Evolutionary conservation across 352 stramenopile genomes (phyloP).

Genomic region (Pythium aquatile): DNA sequence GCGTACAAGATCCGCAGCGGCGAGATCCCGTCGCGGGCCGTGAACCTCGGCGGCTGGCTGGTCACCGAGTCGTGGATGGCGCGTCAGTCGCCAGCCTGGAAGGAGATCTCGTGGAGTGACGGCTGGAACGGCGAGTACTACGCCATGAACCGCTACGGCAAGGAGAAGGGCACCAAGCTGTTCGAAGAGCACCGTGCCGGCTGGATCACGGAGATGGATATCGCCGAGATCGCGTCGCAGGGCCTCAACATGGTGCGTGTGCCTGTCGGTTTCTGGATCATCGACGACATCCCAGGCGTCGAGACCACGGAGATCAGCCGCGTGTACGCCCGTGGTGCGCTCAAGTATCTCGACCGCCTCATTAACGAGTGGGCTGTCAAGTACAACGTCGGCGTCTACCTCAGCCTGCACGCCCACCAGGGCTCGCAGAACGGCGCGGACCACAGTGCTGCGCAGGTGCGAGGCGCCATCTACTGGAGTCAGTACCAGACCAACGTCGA

Average conservation of each 20-base stretch:
- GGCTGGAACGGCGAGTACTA: slow-evolving; percentile 22
- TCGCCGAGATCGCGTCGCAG: slow-evolving; percentile 21
- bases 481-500: slow-evolving; percentile 22
- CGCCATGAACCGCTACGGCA: not conserved
- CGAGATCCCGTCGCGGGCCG: slow-evolving; percentile 28
- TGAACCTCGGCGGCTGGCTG: slow-evolving; percentile 57
- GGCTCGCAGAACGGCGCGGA: slow-evolving; percentile 61
- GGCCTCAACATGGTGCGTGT: slow-evolving; percentile 35
- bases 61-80: slow-evolving; percentile 53
- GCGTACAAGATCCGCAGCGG: slow-evolving; percentile 27
- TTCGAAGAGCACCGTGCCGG: not conserved
- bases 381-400: slow-evolving; percentile 53
- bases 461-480: slow-evolving; percentile 26
- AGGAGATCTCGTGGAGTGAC: slow-evolving; percentile 39
- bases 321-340: slow-evolving; percentile 26
- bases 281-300: slow-evolving; percentile 20
- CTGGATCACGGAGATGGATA: slow-evolving; percentile 40
- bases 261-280: slow-evolving; percentile 62
- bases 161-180: not conserved
- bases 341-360: slow-evolving; percentile 55
- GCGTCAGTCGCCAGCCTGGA: slow-evolving; percentile 53
- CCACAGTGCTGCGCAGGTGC: slow-evolving; percentile 35
- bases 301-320: slow-evolving; percentile 1
- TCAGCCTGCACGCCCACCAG: slow-evolving; percentile 54
- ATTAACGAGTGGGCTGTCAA: slow-evolving; percentile 51